These are phyloP conservation scores for Globisporangium nagaii DNA, from an alignment of 352 stramenopile genomes.

Conservation along the genomic window DNA sequence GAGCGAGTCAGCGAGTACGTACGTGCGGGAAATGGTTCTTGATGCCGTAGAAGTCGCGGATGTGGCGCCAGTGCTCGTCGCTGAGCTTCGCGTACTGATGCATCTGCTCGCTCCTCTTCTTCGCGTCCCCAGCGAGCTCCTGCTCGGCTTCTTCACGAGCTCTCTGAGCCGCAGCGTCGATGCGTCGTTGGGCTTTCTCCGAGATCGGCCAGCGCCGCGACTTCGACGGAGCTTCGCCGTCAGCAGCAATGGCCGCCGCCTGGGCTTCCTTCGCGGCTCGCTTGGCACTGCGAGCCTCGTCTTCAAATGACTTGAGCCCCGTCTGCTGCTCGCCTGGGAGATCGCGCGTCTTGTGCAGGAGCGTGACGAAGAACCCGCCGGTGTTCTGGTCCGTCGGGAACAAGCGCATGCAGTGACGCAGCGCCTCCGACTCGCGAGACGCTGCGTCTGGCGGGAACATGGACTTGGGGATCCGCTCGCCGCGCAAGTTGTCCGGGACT, in stretches of 20 bases:
- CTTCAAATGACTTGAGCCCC: constrained; percentile 44
- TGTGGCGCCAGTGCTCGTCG: constrained; percentile 45
- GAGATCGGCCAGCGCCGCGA: constrained; percentile 37
- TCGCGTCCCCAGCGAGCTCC: constrained; percentile 3
- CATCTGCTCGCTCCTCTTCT: constrained; percentile 11
- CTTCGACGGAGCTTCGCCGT: constrained; percentile 18
- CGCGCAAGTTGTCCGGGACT: constrained; percentile 48
- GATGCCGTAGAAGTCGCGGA: constrained; percentile 65
- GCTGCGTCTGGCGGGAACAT: constrained; percentile 84
- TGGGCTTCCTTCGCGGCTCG: constrained; percentile 20
- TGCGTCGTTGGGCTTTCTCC: constrained; percentile 21
- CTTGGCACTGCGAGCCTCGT: constrained; percentile 6
- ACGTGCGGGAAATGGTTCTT: constrained; percentile 48
- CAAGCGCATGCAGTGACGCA: constrained; percentile 88
- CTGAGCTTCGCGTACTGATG: constrained; percentile 52
- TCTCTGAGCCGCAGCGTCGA: constrained; percentile 4
- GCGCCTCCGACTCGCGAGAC: constrained; percentile 32
- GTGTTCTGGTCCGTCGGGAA: constrained; percentile 97
- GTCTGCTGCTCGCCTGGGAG: constrained; percentile 28
- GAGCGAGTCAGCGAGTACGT: too few relatives aligned
- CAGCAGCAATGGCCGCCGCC: constrained; percentile 23
- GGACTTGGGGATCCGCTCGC: constrained; percentile 52
- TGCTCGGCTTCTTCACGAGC: constrained; percentile 8
- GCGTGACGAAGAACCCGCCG: constrained; percentile 96
- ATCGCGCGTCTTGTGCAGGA: constrained; percentile 82